Evolutionary conservation across 139 green algal genomes (phyloP).

Genomic region (Chlorella sorokiniana): DNA sequence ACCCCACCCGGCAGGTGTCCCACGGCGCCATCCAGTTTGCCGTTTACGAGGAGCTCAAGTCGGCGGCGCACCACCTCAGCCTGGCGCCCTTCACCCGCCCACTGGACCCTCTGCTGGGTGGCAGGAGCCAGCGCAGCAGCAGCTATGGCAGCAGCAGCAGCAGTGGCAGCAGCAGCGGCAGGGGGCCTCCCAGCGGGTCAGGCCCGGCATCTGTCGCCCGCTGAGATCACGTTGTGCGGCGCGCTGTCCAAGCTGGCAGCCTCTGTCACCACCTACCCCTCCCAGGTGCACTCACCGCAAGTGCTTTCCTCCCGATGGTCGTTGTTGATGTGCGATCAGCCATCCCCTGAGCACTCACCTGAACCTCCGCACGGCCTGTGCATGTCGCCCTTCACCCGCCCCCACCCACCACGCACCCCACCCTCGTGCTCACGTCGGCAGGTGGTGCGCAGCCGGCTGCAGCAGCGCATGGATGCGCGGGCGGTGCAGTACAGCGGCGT

Average conservation of each 20-base stretch:
- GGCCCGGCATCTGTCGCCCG: conserved; percentile 30
- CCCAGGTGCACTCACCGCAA: conserved; percentile 60
- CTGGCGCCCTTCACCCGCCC: conserved; percentile 13
- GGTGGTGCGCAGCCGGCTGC: conserved; percentile 84
- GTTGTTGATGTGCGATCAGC: not conserved
- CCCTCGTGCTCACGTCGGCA: conserved; percentile 36
- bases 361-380: not conserved
- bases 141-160: not conserved
- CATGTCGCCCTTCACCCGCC: not conserved
- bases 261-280: conserved; percentile 89
- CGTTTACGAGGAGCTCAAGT: conserved; percentile 95
- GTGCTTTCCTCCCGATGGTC: not conserved
- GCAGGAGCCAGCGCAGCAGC: not conserved
- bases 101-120: not conserved
- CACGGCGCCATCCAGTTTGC: conserved; percentile 96
- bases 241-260: conserved; percentile 88
- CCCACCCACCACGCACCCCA: no score
- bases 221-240: conserved; percentile 68
- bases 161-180: not conserved
- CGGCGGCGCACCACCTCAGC: conserved; percentile 27
- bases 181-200: not conserved
- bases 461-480: conserved; percentile 80
- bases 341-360: not conserved
- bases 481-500: conserved; percentile 60
- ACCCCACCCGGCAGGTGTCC: conserved; percentile 48